Percentiles rank a stretch among this genome's conserved stretches.
These are phyloP conservation scores for Amylocystis lapponica DNA, from an alignment of 768 basidiomycete species.

Conservation along the genomic window DNA sequence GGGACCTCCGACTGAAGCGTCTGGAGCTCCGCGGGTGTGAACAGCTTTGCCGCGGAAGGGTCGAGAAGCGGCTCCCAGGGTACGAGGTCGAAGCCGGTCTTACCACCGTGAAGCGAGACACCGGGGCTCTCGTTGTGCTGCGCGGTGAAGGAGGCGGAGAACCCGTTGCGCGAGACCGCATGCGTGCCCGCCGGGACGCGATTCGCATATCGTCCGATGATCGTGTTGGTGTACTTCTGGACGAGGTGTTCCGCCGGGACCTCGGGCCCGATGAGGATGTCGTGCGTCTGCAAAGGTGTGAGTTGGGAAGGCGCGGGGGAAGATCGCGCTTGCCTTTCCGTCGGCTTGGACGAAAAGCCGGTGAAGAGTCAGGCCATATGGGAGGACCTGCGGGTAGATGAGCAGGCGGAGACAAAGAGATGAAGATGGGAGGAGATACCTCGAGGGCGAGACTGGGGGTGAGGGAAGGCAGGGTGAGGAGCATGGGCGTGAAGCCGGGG, in stretches of 20 bases:
- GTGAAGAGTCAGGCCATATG: conserved; percentile 65
- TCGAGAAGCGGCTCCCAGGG: conserved; percentile 44
- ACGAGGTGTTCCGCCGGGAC: conserved; percentile 47
- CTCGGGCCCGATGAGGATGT: conserved; percentile 72
- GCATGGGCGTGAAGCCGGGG: conserved; percentile 39
- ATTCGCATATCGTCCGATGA: conserved; percentile 71
- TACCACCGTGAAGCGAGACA: conserved; percentile 73
- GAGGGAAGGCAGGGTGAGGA: conserved; percentile 48
- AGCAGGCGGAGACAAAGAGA: conserved; percentile 2
- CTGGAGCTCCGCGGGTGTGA: conserved; percentile 46
- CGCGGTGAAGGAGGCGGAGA: conserved; percentile 39
- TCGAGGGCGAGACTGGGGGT: conserved; percentile 60
- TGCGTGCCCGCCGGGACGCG: conserved; percentile 53
- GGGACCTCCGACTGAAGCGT: conserved; percentile 33
- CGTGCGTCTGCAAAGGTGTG: conserved; percentile 49
- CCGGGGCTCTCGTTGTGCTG: conserved; percentile 22
- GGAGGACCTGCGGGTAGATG: conserved; percentile 43
- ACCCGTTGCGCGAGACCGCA: conserved; percentile 36
- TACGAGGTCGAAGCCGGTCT: conserved; percentile 54
- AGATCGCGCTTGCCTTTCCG: conserved; percentile 44
- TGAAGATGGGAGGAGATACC: conserved; percentile 28
- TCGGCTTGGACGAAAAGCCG: conserved; percentile 58
- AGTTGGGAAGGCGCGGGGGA: neutral
- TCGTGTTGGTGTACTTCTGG: conserved; percentile 67
- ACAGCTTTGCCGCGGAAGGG: conserved; percentile 38